Conservation (phyloP, 192 early-diverging fungal genomes). For the Backusella sp. region DNA sequence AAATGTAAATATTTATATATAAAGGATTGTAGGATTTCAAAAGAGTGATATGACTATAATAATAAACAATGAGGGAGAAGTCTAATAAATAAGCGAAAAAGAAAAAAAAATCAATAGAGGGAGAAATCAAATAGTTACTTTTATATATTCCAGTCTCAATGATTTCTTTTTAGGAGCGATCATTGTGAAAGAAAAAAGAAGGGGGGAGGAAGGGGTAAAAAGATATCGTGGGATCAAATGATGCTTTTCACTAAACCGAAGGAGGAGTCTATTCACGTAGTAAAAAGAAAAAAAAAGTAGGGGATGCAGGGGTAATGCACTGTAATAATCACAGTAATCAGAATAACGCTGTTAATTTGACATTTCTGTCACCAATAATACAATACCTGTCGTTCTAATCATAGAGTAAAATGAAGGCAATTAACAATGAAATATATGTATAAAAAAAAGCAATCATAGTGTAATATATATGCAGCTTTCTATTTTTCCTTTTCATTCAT, state of each 20-base stretch:
- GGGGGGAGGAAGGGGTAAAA: neutral
- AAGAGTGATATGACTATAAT: conserved; percentile 7
- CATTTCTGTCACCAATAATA: neutral
- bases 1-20: neutral
- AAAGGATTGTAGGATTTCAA: neutral
- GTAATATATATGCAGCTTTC: neutral
- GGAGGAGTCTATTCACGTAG: neutral
- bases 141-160: conserved; percentile 8
- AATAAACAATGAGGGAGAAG: conserved; percentile 8
- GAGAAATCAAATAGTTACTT: conserved; percentile 1
- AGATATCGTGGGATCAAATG: neutral
- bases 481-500: neutral
- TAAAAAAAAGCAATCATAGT: neutral
- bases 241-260: neutral
- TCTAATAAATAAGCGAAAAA: neutral
- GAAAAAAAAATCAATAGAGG: conserved; percentile 5
- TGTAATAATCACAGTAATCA: neutral
- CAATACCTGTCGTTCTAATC: neutral
- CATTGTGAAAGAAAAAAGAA: neutral
- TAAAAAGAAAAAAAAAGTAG: neutral
- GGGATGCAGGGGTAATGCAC: neutral
- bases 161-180: conserved; percentile 6
- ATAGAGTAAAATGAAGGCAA: neutral
- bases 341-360: neutral
- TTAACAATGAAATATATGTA: neutral